Percentiles rank a stretch among this genome's conserved stretches.
These are phyloP conservation scores for Aeschynomene evenia DNA, from an alignment of 306 rosid species.

Conservation along the genomic window DNA sequence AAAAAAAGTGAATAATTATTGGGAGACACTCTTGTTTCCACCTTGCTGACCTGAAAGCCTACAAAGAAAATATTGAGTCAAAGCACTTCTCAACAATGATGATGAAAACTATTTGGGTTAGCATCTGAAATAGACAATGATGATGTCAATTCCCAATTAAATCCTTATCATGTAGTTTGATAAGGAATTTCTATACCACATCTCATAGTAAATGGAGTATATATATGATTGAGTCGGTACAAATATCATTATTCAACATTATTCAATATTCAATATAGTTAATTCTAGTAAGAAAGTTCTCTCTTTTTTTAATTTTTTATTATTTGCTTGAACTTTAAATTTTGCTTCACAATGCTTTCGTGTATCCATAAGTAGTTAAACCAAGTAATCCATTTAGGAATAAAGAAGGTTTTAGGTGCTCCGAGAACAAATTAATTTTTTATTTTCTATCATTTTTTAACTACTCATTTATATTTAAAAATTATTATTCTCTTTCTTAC, in stretches of 20 bases:
- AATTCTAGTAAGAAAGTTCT: too few relatives aligned
- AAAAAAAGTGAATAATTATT: constrained; percentile 34
- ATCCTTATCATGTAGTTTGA: constrained; percentile 24
- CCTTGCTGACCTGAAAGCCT: constrained; percentile 46
- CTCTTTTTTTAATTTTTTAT: background rate
- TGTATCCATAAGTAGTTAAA: background rate
- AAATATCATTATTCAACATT: too few relatives aligned
- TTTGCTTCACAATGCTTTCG: background rate
- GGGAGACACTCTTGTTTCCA: constrained; percentile 55
- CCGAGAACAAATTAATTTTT: too few relatives aligned
- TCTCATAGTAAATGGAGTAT: too few relatives aligned
- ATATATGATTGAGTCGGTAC: too few relatives aligned
- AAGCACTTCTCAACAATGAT: constrained; percentile 26
- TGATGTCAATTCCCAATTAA: constrained; percentile 26
- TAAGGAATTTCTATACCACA: too few relatives aligned
- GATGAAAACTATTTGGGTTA: constrained; percentile 29
- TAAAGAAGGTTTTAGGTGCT: too few relatives aligned
- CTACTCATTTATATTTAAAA: too few relatives aligned
- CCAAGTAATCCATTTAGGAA: too few relatives aligned
- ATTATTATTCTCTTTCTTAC: too few relatives aligned
- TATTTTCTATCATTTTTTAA: too few relatives aligned
- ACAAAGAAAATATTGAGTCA: constrained; percentile 33
- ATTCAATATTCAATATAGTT: too few relatives aligned
- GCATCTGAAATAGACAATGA: constrained; percentile 13
- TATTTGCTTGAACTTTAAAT: background rate